Evolutionary conservation across 1,284 basidiomycete genomes (phyloP).

Genomic region (Agroathelia rolfsii): DNA sequence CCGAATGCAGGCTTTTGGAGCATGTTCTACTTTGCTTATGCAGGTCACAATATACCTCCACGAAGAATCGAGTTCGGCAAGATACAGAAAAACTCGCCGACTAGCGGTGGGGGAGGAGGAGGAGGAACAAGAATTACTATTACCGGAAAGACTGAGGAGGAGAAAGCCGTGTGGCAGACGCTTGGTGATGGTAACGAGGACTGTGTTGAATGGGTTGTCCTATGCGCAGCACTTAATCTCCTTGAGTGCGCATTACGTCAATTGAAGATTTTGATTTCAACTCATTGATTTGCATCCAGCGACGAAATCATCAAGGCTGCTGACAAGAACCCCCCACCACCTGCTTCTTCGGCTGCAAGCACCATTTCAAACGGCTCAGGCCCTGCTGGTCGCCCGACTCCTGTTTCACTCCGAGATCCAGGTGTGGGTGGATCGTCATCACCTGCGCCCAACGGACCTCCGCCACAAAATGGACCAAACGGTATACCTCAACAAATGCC

Average conservation of each 20-base stretch:
- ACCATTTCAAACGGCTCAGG: slow-evolving; percentile 19
- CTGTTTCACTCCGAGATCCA: slow-evolving; percentile 55
- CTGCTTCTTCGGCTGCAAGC: slow-evolving; percentile 17
- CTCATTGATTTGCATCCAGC: slow-evolving; percentile 31
- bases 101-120: slow-evolving; percentile 82
- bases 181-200: slow-evolving; percentile 98
- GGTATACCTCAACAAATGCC: slow-evolving; percentile 9
- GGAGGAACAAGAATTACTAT: slow-evolving; percentile 97
- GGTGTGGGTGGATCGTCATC: slow-evolving; percentile 26
- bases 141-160: slow-evolving; percentile 91
- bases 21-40: slow-evolving; percentile 99
- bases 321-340: slow-evolving; percentile 63
- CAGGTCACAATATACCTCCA: slow-evolving; percentile 97
- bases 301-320: slow-evolving; percentile 95
- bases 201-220: slow-evolving; percentile 99
- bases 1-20: slow-evolving; percentile 98
- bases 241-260: slow-evolving; percentile 62
- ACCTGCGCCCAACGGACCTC: slow-evolving; percentile 14
- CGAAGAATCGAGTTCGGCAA: slow-evolving; percentile 97
- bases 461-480: slow-evolving; percentile 14
- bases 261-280: slow-evolving; percentile 12
- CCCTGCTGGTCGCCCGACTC: slow-evolving; percentile 35
- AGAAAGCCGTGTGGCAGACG: slow-evolving; percentile 99
- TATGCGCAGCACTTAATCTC: slow-evolving; percentile 91
- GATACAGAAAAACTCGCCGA: slow-evolving; percentile 90